Base-by-base conservation (phyloP, 495 filamentous ascomycete species). In the Viridothelium virens region DNA sequence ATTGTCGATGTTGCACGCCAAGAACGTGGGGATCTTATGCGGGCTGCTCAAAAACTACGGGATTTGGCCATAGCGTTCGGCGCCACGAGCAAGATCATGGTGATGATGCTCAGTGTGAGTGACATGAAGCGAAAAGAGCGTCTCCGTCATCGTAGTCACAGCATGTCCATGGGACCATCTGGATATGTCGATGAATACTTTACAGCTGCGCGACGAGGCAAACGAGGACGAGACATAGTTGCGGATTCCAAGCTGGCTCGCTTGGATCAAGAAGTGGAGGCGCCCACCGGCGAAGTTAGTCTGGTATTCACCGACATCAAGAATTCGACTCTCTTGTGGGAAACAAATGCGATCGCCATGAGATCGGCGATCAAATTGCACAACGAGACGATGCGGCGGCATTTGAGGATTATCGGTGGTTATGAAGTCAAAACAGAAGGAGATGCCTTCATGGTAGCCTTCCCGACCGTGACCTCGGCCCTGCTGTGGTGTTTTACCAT, bases 371-470 rank as follows among this genome's bases (percentile, higher is more conserved):
- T 97, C 74, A 92, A 91, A 74, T 87, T 94, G 63, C 94, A 99
- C 78, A 97, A 99, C 72, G 90, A 93, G 69, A 84, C 96, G 18
- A 91, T 99, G 84, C 89, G 94, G 50, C 86, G 95, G 38, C 92
- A 97, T 71, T 82, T 99, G 64, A 86, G 93, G 41, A 88, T 92
- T 63, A 92, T 97, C 65, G 95, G 94, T 72, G 94, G 94, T 0
- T 99, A 97, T 72, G 94, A 99, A 77, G 92, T 99, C 74, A 99
- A 99, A 81, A 97, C 94, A 0, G 94, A 99, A 89, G 94, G 94
- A 67, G 94, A 99, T 77, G 94, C 95, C 46, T 99, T 99, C 75
- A 97, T 99, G 92, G 94, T 99, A 16, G 94, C 91, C 39, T 99
- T 99, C 77, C 89, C 91, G 3, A 97, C 95, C 1, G 91, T 91